These are phyloP conservation scores for Trichophyton rubrum DNA, from an alignment of 2,329 filamentous ascomycete genomes.

Conservation along the genomic window DNA sequence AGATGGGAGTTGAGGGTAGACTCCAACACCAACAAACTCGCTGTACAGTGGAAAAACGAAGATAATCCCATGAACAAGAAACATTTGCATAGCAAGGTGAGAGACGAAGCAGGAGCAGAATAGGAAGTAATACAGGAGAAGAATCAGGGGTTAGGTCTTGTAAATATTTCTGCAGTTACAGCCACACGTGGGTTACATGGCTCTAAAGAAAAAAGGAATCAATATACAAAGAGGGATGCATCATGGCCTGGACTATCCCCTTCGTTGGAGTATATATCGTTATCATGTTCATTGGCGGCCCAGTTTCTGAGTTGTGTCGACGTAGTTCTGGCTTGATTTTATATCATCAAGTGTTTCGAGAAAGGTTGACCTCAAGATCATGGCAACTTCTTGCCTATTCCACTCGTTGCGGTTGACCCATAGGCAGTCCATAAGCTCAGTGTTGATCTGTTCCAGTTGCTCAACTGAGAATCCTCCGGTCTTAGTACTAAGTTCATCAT, in stretches of 20 bases:
- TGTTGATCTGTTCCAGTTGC: slow-evolving; percentile 87
- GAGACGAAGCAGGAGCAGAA: not conserved
- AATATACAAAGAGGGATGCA: not conserved
- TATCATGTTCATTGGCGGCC: not conserved
- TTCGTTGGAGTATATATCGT: not conserved
- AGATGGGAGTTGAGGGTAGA: not conserved
- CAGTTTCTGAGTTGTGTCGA: not conserved
- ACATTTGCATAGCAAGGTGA: not conserved
- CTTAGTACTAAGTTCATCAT: slow-evolving; percentile 50
- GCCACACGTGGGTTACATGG: not conserved
- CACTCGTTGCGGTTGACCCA: slow-evolving; percentile 70
- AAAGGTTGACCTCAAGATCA: slow-evolving; percentile 54
- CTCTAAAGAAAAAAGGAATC: not conserved
- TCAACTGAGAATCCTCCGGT: slow-evolving; percentile 77
- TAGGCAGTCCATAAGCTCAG: slow-evolving; percentile 77
- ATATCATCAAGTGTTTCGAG: slow-evolving; percentile 53
- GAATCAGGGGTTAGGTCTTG: not conserved
- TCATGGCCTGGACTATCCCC: not conserved
- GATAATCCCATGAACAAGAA: not conserved
- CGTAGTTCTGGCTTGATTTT: not conserved
- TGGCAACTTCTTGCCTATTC: slow-evolving; percentile 65
- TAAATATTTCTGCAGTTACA: not conserved
- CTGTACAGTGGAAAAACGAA: not conserved
- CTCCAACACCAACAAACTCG: not conserved
- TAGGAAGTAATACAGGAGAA: not conserved